Conservation (phyloP, 2,329 filamentous ascomycete genomes). For the Apiospora koreana region DNA sequence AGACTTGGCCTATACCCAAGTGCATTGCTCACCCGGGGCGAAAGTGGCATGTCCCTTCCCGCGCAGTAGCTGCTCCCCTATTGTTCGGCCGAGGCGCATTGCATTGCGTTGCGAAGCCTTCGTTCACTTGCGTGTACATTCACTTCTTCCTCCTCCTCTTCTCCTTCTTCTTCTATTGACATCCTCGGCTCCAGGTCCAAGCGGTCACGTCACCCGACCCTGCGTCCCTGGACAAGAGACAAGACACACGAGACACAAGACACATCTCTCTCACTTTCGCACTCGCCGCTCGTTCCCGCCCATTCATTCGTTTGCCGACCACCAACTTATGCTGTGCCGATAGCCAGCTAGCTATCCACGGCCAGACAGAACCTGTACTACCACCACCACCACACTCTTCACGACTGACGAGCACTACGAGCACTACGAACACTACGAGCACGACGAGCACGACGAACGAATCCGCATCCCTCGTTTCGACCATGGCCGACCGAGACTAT, state of each 20-base stretch:
- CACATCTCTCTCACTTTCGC: neutral
- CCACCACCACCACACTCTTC: neutral
- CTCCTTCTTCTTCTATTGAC: neutral
- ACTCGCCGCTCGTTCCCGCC: neutral
- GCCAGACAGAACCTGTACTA: neutral
- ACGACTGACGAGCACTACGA: neutral
- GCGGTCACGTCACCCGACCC: neutral
- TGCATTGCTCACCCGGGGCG: neutral
- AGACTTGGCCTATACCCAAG: neutral
- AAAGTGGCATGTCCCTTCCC: neutral
- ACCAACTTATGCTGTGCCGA: neutral
- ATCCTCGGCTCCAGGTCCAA: neutral
- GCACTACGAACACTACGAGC: neutral
- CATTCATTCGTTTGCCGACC: neutral
- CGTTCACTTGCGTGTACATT: neutral
- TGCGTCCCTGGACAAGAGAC: neutral
- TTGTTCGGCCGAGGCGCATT: neutral
- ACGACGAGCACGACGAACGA: neutral
- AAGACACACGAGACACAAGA: too few relatives aligned
- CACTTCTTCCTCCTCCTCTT: too few relatives aligned
- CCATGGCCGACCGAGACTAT: conserved; percentile 51
- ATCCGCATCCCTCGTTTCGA: neutral
- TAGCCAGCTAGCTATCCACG: neutral
- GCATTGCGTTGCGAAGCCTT: neutral
- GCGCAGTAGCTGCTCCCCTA: neutral